These are phyloP conservation scores for Vicia villosa DNA, from an alignment of 306 rosid species.

Conservation along the genomic window DNA sequence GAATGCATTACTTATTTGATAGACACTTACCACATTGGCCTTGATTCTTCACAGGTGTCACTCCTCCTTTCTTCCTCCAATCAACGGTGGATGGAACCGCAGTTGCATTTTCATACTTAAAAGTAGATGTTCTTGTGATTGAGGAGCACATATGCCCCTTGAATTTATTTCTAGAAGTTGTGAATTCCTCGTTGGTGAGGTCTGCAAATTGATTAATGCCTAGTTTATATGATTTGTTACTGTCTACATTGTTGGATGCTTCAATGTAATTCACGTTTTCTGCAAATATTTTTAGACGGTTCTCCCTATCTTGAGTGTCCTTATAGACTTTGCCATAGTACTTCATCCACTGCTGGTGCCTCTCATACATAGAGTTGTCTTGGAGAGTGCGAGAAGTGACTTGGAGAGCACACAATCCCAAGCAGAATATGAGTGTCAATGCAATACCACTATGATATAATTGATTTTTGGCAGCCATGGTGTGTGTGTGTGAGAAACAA, in stretches of 20 bases:
- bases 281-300: conserved; percentile 31
- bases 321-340: conserved; percentile 33
- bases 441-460: conserved; percentile 9
- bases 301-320: conserved; percentile 21
- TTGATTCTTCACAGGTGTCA: conserved; percentile 46
- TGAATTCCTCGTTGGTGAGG: conserved; percentile 54
- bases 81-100: conserved; percentile 34
- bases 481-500: neutral
- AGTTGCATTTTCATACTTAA: conserved; percentile 41
- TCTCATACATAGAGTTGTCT: conserved; percentile 39
- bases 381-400: conserved; percentile 46
- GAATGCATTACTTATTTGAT: neutral
- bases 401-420: conserved; percentile 34
- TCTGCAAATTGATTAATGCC: conserved; percentile 46
- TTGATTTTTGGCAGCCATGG: conserved; percentile 38
- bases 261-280: conserved; percentile 43
- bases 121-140: conserved; percentile 19
- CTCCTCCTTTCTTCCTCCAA: conserved; percentile 51
- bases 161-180: conserved; percentile 44
- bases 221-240: conserved; percentile 40
- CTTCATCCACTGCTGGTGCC: conserved; percentile 47
- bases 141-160: conserved; percentile 45
- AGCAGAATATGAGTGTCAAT: conserved; percentile 35
- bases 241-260: conserved; percentile 32
- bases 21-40: conserved; percentile 45